Conservation (phyloP, 306 rosid genomes). For the Psophocarpus tetragonolobus region DNA sequence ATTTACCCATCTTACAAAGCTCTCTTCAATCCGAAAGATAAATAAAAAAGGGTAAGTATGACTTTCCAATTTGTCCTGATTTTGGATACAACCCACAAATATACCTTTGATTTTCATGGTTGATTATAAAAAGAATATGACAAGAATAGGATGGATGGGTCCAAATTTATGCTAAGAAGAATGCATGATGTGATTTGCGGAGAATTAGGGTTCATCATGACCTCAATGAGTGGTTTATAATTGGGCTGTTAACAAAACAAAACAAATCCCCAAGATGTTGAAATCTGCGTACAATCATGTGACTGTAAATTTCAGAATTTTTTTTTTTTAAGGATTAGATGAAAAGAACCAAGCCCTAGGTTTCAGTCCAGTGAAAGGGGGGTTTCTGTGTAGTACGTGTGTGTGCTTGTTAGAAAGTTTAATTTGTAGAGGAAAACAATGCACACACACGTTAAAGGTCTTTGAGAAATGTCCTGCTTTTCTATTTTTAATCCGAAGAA, state of each 20-base stretch:
- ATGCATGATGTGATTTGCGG: conserved; percentile 54
- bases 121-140: conserved; percentile 46
- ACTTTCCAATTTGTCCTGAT: conserved; percentile 29
- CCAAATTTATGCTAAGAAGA: conserved; percentile 39
- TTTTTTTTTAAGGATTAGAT: conserved; percentile 22
- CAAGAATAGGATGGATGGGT: conserved; percentile 42
- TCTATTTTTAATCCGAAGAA: conserved; percentile 37
- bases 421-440: conserved; percentile 59
- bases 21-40: background rate
- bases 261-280: conserved; percentile 57
- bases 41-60: conserved; percentile 31
- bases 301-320: conserved; percentile 31
- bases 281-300: conserved; percentile 53
- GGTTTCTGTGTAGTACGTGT: conserved; percentile 34
- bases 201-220: conserved; percentile 60
- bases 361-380: conserved; percentile 43
- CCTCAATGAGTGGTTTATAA: conserved; percentile 55
- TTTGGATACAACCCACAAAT: conserved; percentile 39
- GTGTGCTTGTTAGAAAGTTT: conserved; percentile 41
- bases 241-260: conserved; percentile 44
- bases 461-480: conserved; percentile 32
- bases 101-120: conserved; percentile 39
- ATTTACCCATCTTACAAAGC: conserved; percentile 24
- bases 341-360: conserved; percentile 48
- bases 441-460: conserved; percentile 65